Percentiles rank a stretch among this genome's conserved stretches.
Conservation (phyloP, 1,139 yeast genomes). For the Hemisphaericaspora subhashii region DNA sequence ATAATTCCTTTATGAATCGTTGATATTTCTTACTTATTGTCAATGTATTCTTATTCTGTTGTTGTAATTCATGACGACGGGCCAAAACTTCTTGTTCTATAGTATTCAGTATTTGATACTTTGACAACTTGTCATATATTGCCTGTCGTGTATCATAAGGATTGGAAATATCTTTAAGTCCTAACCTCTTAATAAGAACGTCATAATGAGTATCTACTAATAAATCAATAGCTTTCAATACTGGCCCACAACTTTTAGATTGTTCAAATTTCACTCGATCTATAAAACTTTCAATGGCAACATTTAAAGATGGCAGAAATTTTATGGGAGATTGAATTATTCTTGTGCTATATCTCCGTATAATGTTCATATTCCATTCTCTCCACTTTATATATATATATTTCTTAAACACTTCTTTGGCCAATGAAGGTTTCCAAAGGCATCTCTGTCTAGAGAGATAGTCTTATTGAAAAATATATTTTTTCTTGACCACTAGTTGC, state of each 20-base stretch:
- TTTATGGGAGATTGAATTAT: neutral
- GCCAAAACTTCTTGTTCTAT: neutral
- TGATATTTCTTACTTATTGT: constrained; percentile 7
- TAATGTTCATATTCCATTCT: neutral
- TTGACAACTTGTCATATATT: constrained; percentile 12
- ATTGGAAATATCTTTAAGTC: constrained; percentile 6
- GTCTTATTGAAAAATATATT: too few relatives aligned
- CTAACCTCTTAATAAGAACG: constrained; percentile 10
- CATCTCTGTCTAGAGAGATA: too few relatives aligned
- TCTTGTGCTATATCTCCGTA: constrained; percentile 2
- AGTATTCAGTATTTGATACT: neutral
- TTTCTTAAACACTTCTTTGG: too few relatives aligned
- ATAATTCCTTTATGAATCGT: too few relatives aligned
- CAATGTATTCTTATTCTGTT: too few relatives aligned
- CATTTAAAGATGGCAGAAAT: neutral
- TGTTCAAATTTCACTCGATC: constrained; percentile 7
- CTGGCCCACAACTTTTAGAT: constrained; percentile 8
- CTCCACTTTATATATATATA: too few relatives aligned
- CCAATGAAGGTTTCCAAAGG: too few relatives aligned
- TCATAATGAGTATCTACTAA: constrained; percentile 16
- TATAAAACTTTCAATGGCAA: constrained; percentile 1
- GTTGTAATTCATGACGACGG: neutral
- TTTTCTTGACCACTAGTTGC: too few relatives aligned
- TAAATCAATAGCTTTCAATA: constrained; percentile 14
- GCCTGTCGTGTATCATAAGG: constrained; percentile 10